Evolutionary conservation across 768 basidiomycete species (phyloP), one percentile per base, ranked within the genome.

Genomic region (Hemileccinum rubropunctum): DNA sequence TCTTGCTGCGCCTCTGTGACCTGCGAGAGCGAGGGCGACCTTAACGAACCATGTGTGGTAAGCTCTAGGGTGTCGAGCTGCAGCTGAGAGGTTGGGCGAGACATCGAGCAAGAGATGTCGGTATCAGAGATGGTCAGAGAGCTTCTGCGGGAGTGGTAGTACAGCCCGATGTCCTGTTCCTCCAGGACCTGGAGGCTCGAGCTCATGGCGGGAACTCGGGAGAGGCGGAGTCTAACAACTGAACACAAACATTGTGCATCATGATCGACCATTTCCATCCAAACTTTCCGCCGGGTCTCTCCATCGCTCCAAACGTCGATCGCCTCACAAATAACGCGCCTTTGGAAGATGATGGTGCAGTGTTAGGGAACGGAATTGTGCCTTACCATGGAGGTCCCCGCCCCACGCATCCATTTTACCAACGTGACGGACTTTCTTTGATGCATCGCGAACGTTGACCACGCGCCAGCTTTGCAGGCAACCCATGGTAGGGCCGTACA

Each of bases 221-320:
- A 23, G 35, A 10, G 9, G 26, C 27, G 20, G 17, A 32, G 39
- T 10, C 55, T 54, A 54, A 58, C 45, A 50, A 48, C 21, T 14
- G 46, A 23, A 58, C 39, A 58, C 45, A 58, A 49, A 36, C 45
- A 27, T 37, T 8, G 42, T 28, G 27, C n/a, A n/a, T 4, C 11
- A 44, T 45, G 50, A 34, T 26, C n/a, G 33, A 26, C 13, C 33
- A 8, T 17, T 36, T 33, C 26, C 38, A 39, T 30, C 74, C 77
- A 5, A 78, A 78, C 61, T 79, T 78, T 58, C 77, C 76, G 9
- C 61, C 63, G 1, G 65, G 68, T 47, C 70, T 79, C 23, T 63
- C 70, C 32, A 78, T 78, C 54, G 53, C 55, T 9, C 75, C 76
- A 6, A 66, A 59, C 7, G 21, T 26, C 18, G 42, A 10, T 9